Base-by-base conservation (phyloP, 768 basidiomycete genomes). In the Hysterangium stoloniferum region DNA sequence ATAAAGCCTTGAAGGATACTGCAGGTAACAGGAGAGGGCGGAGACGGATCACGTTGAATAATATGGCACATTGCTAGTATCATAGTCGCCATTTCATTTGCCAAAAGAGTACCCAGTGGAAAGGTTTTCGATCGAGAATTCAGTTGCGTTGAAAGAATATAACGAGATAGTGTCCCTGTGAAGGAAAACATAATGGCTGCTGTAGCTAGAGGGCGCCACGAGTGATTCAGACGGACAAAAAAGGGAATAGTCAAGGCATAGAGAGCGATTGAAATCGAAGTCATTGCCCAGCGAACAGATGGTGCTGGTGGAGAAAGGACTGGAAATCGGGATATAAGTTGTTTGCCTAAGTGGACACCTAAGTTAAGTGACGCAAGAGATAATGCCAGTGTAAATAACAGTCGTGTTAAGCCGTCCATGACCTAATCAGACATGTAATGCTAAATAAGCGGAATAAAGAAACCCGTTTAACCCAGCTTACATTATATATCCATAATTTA, bases 171-270 rank as follows among this genome's bases (percentile, higher is more conserved):
- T 4, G 90, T 78, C 20, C 95, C 96, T 13, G 93, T 91, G 58
- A 85, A 95, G 13, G 85, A 80, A 64, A 97, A 91, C 13, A 97
- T 67, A 27, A 98, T 75, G 12, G 95, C 85, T 47, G 95, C 85
- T 24, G 88, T 89, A 22, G 82, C 89, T 62, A 84, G 73, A 51
- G 82, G 81, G 20, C 94, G 85, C 70, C 77, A 90, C 41, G 63
- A 62, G 19, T 69, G 62, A 8, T 89, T 76, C 50, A 91, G 74
- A 46, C 80, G 71, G 63, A 88, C 86, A 70, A 92, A 95, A 5
- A 85, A 69, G 35, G 87, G 79, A 53, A 88, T 78, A 22, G 82
- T 79, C 17, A 85, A 83, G 47, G 76, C 80, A 63, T 94, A 94
- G 41, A 76, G 70, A 51, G 87, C 62, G 46, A 86, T 61, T 9